A percentile compares a stretch with the other conserved stretches of the same genome.
Evolutionary conservation across 352 stramenopile genomes (phyloP).

Genomic region (Globisporangium canariense): DNA sequence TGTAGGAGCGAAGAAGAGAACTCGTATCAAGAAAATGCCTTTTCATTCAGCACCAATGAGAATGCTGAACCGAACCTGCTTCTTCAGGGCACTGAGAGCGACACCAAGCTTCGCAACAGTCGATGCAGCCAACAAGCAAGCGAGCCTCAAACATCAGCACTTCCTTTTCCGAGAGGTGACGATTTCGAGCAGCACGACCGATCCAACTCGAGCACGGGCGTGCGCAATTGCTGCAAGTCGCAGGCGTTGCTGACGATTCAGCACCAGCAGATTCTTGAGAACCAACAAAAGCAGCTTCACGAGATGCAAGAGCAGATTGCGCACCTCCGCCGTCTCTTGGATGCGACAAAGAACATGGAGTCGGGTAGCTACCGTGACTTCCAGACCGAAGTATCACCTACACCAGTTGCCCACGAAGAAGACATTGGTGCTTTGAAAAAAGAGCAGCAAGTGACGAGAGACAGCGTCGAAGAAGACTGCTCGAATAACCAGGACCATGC

Average conservation of each 20-base stretch:
- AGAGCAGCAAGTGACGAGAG: background rate
- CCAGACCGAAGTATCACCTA: background rate
- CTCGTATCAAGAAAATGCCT: background rate
- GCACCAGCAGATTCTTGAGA: slow-evolving; percentile 76
- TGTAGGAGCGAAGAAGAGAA: background rate
- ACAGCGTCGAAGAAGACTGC: background rate
- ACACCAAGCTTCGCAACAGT: background rate
- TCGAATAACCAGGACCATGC: background rate
- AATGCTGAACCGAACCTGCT: background rate
- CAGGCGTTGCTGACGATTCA: slow-evolving; percentile 68
- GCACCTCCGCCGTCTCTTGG: slow-evolving; percentile 44
- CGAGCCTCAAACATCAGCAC: background rate
- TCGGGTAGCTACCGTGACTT: slow-evolving; percentile 19
- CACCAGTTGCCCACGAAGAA: background rate
- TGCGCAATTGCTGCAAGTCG: slow-evolving; percentile 53
- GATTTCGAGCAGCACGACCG: background rate
- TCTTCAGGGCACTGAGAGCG: background rate
- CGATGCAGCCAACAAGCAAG: background rate
- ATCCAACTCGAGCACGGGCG: slow-evolving; percentile 1
- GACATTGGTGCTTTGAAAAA: background rate
- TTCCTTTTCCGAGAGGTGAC: background rate
- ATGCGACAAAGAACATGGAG: slow-evolving; percentile 22
- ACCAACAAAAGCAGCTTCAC: slow-evolving; percentile 64
- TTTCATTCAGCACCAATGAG: background rate
- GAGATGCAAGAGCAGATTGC: slow-evolving; percentile 74